Evolutionary conservation across 2,329 filamentous ascomycete genomes (phyloP).

Genomic region (Colletotrichum shisoi): DNA sequence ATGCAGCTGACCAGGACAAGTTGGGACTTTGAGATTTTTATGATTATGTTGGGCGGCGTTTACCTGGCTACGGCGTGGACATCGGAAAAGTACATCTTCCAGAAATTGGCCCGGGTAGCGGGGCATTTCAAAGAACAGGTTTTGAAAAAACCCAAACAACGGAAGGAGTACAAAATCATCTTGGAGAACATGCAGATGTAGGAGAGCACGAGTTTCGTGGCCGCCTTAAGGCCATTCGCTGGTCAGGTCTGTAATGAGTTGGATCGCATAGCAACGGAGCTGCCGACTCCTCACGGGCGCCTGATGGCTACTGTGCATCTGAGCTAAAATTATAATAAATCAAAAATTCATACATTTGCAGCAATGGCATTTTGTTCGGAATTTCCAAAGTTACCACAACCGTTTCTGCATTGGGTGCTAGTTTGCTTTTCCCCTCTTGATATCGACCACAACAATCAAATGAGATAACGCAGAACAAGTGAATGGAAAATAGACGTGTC

Average conservation of each 20-base stretch:
- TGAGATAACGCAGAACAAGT: neutral
- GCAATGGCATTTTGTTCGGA: too few species aligned
- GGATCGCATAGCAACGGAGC: neutral
- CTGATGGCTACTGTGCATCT: too few species aligned
- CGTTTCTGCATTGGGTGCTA: neutral
- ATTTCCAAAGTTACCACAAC: neutral
- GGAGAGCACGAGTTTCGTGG: neutral
- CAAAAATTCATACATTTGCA: too few species aligned
- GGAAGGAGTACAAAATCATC: constrained; percentile 88
- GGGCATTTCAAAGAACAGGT: constrained; percentile 68
- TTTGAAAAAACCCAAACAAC: constrained; percentile 71
- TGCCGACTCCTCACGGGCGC: too few species aligned
- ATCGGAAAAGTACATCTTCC: constrained; percentile 76
- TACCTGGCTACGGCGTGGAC: constrained; percentile 75
- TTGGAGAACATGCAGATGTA: constrained; percentile 66
- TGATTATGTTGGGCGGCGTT: constrained; percentile 73
- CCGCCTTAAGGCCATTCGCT: neutral
- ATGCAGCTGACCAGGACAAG: constrained; percentile 90
- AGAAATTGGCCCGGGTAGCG: constrained; percentile 70
- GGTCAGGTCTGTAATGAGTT: neutral
- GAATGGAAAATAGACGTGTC: constrained; percentile 30
- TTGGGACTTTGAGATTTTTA: constrained; percentile 73
- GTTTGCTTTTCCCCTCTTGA: neutral
- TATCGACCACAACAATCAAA: neutral
- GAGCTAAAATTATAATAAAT: too few species aligned